Base-by-base conservation (phyloP, 192 early-diverging fungal genomes). In the Globomyces pollinis-pini region DNA sequence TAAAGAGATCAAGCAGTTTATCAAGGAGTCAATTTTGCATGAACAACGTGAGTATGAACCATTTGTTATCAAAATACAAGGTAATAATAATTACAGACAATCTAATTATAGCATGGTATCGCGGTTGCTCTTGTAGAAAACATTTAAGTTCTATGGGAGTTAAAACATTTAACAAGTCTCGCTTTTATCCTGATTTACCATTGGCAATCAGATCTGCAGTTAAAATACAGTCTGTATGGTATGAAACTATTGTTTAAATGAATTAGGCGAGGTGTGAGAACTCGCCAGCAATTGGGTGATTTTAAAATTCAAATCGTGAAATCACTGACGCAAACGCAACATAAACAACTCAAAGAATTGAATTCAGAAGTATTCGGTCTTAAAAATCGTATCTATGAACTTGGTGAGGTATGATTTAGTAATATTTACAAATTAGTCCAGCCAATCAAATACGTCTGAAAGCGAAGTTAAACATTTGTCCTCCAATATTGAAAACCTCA, bases 1-100 rank as follows among this genome's bases (percentile, higher is more conserved):
- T 23, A 55, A 35, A n/a, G 53, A 55, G 29, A 55, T 55, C 23
- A 38, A 35, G 13, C 29, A 35, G 33, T 55, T 55, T 24, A 55
- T 55, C 18, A 55, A 41, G 9, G 53, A 55, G 9, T 21, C 21
- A 18, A 28, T 55, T 4, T 24, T 33, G 16, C 23, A 55, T 7
- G 53, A 55, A n/a, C 53, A 55, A n/a, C 21, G 29, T 8, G 35
- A 20, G 23, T 35, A 28, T 7, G 32, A 26, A 38, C 53, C 53
- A 5, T 31, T 33, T 23, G 29, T 41, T 11, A 24, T 55, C 29
- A 55, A 35, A 16, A 55, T 55, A 12, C 53, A 55, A 41, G 15
- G n/a, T n/a, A n/a, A n/a, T n/a, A n/a, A n/a, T n/a, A n/a, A n/a
- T n/a, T n/a, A n/a, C n/a, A n/a, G n/a, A n/a, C n/a, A n/a, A n/a